Conservation (phyloP, 2,329 filamentous ascomycete genomes). For the Aspergillus alliaceus region DNA sequence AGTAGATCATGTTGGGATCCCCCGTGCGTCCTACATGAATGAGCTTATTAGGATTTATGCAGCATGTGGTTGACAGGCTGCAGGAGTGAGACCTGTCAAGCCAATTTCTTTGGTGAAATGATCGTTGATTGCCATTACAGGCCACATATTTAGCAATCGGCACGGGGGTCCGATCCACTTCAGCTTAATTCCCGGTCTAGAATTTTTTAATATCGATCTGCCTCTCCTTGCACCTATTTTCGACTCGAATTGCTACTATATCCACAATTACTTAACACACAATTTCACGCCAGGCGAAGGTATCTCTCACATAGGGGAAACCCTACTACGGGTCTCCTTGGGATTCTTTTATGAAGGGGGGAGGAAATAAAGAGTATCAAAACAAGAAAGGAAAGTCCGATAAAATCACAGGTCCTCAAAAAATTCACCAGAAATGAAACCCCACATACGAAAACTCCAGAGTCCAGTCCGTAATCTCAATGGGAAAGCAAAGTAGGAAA, state of each 20-base stretch:
- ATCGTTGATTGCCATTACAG: no score
- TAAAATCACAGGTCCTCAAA: not conserved
- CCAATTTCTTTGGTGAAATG: no score
- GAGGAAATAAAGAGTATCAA: not conserved
- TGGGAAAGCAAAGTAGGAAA: not conserved
- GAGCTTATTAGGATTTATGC: no score
- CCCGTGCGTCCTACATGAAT: no score
- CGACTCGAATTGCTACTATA: not conserved
- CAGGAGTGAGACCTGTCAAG: no score
- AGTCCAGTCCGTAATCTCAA: conserved; percentile 3
- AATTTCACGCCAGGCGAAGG: not conserved
- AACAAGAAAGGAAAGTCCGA: not conserved
- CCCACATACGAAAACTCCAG: conserved; percentile 10
- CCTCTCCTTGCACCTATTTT: not conserved
- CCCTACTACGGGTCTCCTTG: no score
- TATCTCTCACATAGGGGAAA: not conserved
- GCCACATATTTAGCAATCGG: not conserved
- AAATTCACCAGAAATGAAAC: conserved; percentile 16
- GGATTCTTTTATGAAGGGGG: no score
- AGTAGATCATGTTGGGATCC: no score
- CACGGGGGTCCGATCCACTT: not conserved
- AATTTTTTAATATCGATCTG: no score
- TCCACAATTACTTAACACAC: not conserved
- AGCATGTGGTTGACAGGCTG: not conserved
- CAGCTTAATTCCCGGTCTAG: not conserved